Percentiles rank a stretch among this genome's conserved stretches.
Evolutionary conservation across 1,284 basidiomycete genomes (phyloP).

Genomic region (Inonotus hispidus): DNA sequence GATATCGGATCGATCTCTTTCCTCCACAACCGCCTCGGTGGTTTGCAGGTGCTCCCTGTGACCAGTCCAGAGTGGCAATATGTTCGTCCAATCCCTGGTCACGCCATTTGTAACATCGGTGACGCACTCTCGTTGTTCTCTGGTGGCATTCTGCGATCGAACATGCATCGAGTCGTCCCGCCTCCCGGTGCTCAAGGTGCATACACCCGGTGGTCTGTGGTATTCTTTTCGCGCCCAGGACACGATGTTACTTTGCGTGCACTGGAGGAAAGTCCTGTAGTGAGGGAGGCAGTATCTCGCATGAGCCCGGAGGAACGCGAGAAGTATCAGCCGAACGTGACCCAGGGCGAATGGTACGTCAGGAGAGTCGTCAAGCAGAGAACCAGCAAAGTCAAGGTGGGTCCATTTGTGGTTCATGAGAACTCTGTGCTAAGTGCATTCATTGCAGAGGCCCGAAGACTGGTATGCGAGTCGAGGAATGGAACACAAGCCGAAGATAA

Average conservation of each 20-base stretch:
- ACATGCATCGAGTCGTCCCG: slow-evolving; percentile 42
- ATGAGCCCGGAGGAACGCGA: slow-evolving; percentile 5
- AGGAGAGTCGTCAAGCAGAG: slow-evolving; percentile 42
- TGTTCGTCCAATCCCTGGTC: slow-evolving; percentile 45
- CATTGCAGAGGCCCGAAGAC: slow-evolving; percentile 30
- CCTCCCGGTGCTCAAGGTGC: slow-evolving; percentile 38
- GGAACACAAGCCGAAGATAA: slow-evolving; percentile 26
- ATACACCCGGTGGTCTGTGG: slow-evolving; percentile 51
- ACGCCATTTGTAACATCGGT: slow-evolving; percentile 57
- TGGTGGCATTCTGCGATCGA: slow-evolving; percentile 53
- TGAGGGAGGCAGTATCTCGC: background rate
- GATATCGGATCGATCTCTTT: slow-evolving; percentile 48
- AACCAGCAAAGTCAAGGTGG: slow-evolving; percentile 38
- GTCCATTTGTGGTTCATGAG: background rate
- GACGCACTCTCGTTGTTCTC: slow-evolving; percentile 54
- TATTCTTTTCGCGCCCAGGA: slow-evolving; percentile 58
- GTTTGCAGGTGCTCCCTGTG: slow-evolving; percentile 64
- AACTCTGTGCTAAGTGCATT: background rate
- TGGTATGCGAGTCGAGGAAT: slow-evolving; percentile 33
- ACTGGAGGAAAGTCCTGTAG: slow-evolving; percentile 37
- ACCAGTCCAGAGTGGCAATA: slow-evolving; percentile 64
- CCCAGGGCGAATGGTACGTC: slow-evolving; percentile 44
- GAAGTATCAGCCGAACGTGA: slow-evolving; percentile 37
- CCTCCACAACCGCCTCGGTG: slow-evolving; percentile 65
- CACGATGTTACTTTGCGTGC: slow-evolving; percentile 43